Evolutionary conservation across 768 basidiomycete species (phyloP).

Genomic region (Artomyces pyxidatus): DNA sequence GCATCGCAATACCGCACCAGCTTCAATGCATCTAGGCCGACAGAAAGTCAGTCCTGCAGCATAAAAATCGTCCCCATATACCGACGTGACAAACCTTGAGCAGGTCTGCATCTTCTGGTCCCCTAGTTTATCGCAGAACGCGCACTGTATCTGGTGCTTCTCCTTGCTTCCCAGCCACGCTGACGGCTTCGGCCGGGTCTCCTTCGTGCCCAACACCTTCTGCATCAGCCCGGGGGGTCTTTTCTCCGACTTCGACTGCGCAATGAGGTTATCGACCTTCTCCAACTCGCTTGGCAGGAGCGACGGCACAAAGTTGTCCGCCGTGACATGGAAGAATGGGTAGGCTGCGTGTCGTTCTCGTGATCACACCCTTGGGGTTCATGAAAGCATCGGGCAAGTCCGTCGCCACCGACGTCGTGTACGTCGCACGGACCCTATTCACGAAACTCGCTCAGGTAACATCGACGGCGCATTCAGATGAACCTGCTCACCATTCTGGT

Average conservation of each 20-base stretch:
- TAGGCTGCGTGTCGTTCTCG: constrained; percentile 10
- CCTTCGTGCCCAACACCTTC: constrained; percentile 17
- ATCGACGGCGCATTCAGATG: not conserved
- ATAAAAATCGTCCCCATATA: no score
- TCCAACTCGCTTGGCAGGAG: constrained; percentile 21
- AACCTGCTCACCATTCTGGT: constrained; percentile 9
- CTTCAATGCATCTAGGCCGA: constrained; percentile 16
- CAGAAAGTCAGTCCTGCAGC: not conserved
- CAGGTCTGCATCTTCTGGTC: constrained; percentile 12
- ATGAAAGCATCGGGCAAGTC: not conserved
- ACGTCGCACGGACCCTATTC: constrained; percentile 21
- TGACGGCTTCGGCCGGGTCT: constrained; percentile 11
- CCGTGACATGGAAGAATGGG: constrained; percentile 20
- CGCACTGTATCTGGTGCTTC: constrained; percentile 19
- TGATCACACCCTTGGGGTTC: constrained; percentile 7
- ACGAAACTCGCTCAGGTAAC: not conserved
- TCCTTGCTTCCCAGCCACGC: constrained; percentile 8
- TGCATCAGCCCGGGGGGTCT: constrained; percentile 13
- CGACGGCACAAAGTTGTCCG: constrained; percentile 20
- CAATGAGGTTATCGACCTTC: constrained; percentile 22
- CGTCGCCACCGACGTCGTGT: constrained; percentile 16
- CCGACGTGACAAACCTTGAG: constrained; percentile 10
- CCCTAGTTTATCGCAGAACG: constrained; percentile 13
- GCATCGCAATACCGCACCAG: constrained; percentile 19
- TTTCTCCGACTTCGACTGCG: constrained; percentile 8